phyloP scores from a whole-genome alignment of 306 rosid species.

The Cyamopsis tetragonoloba region DNA sequence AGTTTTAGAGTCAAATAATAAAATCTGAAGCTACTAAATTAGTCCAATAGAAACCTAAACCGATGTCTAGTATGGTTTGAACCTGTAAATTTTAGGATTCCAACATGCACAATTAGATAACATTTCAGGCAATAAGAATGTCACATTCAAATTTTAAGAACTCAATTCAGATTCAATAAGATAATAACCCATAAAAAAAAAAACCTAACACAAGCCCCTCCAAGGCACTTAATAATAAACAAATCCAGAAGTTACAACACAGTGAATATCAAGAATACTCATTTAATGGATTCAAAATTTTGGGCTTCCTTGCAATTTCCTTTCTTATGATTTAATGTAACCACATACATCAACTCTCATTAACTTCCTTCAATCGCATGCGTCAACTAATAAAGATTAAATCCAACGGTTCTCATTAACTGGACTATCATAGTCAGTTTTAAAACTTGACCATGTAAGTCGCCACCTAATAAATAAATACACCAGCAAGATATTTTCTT shows the following conservation, averaged over 20 bases:
- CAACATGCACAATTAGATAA: slow-evolving; percentile 15
- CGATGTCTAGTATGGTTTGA: slow-evolving; percentile 86
- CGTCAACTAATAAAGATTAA: no score
- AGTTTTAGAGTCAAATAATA: no score
- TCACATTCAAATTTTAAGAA: neutral
- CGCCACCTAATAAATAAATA: neutral
- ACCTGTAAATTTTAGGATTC: slow-evolving; percentile 55
- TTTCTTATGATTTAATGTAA: no score
- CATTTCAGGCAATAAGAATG: neutral
- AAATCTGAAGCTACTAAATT: no score
- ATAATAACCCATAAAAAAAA: neutral
- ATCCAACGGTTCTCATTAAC: no score
- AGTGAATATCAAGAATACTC: neutral
- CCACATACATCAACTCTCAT: no score
- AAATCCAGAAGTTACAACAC: neutral
- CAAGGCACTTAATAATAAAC: slow-evolving; percentile 12
- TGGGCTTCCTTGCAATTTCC: no score
- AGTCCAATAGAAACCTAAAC: no score
- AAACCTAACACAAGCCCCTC: neutral
- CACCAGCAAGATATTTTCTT: neutral
- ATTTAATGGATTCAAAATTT: no score
- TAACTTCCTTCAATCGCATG: no score
- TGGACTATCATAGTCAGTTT: no score
- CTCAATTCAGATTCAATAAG: neutral
- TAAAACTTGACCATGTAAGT: no score